These are phyloP conservation scores for Cladorrhinum sp. DNA, from an alignment of 2,329 filamentous ascomycete genomes.

Conservation along the genomic window DNA sequence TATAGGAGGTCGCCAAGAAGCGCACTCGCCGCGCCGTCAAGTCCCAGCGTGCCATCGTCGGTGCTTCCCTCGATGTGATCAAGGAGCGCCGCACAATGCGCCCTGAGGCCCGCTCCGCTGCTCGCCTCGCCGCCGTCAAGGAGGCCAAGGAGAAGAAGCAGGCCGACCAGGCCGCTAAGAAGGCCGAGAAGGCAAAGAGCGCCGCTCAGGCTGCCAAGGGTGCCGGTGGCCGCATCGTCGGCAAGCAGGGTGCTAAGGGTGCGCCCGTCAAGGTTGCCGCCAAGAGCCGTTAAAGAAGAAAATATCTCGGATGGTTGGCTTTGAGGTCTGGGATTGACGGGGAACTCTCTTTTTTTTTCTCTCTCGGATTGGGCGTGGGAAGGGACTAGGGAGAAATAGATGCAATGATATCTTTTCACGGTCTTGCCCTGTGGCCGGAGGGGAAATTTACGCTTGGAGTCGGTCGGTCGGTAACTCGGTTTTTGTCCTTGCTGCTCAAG, in stretches of 20 bases:
- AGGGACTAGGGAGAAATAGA: conserved; percentile 21
- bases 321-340: conserved; percentile 18
- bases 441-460: conserved; percentile 27
- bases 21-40: conserved; percentile 97
- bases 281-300: conserved; percentile 70
- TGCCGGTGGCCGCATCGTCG: conserved; percentile 68
- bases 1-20: conserved; percentile 99
- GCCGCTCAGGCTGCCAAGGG: conserved; percentile 73
- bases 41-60: conserved; percentile 97
- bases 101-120: conserved; percentile 91
- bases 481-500: conserved; percentile 26
- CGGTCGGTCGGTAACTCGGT: conserved; percentile 31
- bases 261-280: conserved; percentile 79
- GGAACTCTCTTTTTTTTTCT: conserved; percentile 8
- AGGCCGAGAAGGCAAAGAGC: conserved; percentile 97
- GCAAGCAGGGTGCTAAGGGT: conserved; percentile 98
- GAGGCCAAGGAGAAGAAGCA: conserved; percentile 99
- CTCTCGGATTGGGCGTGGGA: conserved; percentile 14
- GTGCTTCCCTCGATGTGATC: conserved; percentile 99
- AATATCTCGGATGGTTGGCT: conserved; percentile 18
- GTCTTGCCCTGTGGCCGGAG: conserved; percentile 25
- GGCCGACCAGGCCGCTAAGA: conserved; percentile 85
- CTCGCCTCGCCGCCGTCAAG: conserved; percentile 87
- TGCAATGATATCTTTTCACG: conserved; percentile 25
- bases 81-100: conserved; percentile 96